These are phyloP conservation scores for Dittrichia graveolens DNA, from an alignment of 129 eudicot species.

Conservation along the genomic window DNA sequence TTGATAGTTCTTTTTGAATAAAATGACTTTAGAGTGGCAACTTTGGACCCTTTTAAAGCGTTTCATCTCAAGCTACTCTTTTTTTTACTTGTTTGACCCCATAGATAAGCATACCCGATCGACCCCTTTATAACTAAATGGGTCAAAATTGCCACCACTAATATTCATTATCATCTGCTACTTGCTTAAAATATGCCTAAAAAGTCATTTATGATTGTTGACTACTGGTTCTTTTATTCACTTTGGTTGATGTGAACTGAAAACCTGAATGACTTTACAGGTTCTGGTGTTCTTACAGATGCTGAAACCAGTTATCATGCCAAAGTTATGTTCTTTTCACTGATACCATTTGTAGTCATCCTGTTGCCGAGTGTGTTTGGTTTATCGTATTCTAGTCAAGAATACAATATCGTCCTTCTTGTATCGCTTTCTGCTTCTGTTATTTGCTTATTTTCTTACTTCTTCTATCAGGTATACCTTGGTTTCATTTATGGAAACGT, in stretches of 20 bases:
- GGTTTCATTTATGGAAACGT: neutral
- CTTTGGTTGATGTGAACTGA: neutral
- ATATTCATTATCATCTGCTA: neutral
- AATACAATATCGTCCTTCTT: slow-evolving; percentile 34
- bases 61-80: too few species aligned
- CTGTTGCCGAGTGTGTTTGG: slow-evolving; percentile 47
- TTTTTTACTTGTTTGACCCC: too few species aligned
- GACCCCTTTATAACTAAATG: too few species aligned
- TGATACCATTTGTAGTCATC: slow-evolving; percentile 58
- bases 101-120: too few species aligned
- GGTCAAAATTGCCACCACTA: too few species aligned
- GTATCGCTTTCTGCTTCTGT: slow-evolving; percentile 43
- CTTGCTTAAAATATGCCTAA: neutral
- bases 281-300: slow-evolving; percentile 56
- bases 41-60: too few species aligned
- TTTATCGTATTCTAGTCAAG: slow-evolving; percentile 32
- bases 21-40: too few species aligned
- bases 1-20: neutral
- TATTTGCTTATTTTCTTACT: slow-evolving; percentile 49
- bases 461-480: slow-evolving; percentile 54
- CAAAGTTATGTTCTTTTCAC: slow-evolving; percentile 60
- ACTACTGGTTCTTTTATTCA: too few species aligned
- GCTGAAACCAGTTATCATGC: slow-evolving; percentile 53
- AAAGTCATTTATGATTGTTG: neutral
- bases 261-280: slow-evolving; percentile 36